Evolutionary conservation across 164 flowering plant genomes (phyloP).

Genomic region (Berberis vulgaris): DNA sequence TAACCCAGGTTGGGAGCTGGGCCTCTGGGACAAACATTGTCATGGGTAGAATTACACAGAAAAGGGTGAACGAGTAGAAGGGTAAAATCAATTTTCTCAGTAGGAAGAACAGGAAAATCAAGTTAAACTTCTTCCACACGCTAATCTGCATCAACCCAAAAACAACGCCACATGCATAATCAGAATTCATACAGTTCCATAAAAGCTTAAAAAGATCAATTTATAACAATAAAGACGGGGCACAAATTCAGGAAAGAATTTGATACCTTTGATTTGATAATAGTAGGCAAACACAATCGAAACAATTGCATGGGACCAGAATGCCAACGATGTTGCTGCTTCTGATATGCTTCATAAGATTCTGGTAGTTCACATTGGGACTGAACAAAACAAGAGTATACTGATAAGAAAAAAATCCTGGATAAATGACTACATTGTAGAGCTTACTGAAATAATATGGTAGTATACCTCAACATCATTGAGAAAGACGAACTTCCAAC

Average conservation of each 20-base stretch:
- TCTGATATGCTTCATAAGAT: constrained; percentile 91
- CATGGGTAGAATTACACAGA: constrained; percentile 92
- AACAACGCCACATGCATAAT: neutral
- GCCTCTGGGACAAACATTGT: constrained; percentile 98
- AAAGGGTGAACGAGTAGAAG: constrained; percentile 91
- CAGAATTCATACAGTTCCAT: neutral
- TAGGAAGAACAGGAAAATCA: constrained; percentile 86
- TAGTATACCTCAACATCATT: constrained; percentile 86
- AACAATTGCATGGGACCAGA: constrained; percentile 98
- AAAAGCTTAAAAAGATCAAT: neutral
- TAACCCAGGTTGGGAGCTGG: constrained; percentile 87
- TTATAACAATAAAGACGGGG: neutral
- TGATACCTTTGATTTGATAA: constrained; percentile 63
- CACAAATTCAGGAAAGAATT: neutral
- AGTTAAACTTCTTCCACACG: constrained; percentile 74
- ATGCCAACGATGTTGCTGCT: constrained; percentile 98
- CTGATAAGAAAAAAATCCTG: neutral
- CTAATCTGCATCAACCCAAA: constrained; percentile 57
- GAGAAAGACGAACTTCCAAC: constrained; percentile 87
- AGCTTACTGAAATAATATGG: neutral
- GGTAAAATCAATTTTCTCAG: constrained; percentile 85
- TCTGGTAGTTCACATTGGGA: constrained; percentile 92
- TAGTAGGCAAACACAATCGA: constrained; percentile 75
- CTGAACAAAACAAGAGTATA: constrained; percentile 25
- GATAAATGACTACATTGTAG: neutral